Conservation (phyloP, 495 filamentous ascomycete species). For the Xylaria venustula region DNA sequence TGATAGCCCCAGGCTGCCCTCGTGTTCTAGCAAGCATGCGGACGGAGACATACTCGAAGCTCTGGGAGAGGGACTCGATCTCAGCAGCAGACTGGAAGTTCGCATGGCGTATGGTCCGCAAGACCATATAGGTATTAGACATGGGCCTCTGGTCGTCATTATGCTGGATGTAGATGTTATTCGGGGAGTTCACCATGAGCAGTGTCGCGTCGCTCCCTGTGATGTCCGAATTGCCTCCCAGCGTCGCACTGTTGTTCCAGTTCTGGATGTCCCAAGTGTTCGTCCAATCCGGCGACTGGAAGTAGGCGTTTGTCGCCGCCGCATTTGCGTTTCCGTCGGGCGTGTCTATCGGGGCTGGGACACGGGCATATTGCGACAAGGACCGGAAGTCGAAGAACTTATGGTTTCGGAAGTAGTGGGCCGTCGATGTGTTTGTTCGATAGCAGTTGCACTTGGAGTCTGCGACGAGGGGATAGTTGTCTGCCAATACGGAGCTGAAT, state of each 20-base stretch:
- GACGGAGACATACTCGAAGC: constrained; percentile 58
- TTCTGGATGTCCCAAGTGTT: constrained; percentile 59
- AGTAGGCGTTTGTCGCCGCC: constrained; percentile 36
- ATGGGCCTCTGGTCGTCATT: constrained; percentile 31
- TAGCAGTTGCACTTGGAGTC: constrained; percentile 49
- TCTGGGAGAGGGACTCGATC: constrained; percentile 53
- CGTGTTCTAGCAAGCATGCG: constrained; percentile 58
- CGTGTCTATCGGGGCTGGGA: constrained; percentile 36
- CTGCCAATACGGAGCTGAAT: constrained; percentile 10
- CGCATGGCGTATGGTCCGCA: constrained; percentile 57
- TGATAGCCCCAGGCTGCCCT: constrained; percentile 58
- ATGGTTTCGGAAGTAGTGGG: constrained; percentile 62
- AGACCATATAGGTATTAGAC: constrained; percentile 56
- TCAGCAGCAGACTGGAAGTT: constrained; percentile 63
- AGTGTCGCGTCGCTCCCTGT: constrained; percentile 42
- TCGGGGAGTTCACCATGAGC: constrained; percentile 62
- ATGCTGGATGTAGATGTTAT: constrained; percentile 62
- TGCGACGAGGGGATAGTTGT: constrained; percentile 39
- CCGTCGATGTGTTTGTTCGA: constrained; percentile 41
- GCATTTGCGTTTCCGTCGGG: constrained; percentile 28
- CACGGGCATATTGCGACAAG: constrained; percentile 36
- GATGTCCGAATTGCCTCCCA: constrained; percentile 28
- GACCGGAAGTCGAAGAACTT: constrained; percentile 66
- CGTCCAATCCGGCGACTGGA: constrained; percentile 37
- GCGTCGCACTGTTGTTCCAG: constrained; percentile 50